Evolutionary conservation across 1,284 basidiomycete genomes (phyloP).

Genomic region (Irpex rosettiformis): DNA sequence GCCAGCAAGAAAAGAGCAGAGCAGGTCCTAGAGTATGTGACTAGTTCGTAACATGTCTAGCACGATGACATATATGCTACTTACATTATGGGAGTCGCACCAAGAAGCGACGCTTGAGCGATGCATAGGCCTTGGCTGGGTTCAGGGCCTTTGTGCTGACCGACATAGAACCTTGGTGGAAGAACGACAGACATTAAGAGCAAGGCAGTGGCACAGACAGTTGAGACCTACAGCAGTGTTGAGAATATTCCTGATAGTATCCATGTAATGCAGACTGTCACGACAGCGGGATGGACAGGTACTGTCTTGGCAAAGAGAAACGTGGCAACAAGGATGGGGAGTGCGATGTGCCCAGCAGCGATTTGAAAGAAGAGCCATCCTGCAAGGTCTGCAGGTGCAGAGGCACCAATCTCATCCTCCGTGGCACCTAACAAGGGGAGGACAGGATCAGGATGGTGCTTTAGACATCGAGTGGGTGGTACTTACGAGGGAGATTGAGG

Average conservation of each 20-base stretch:
- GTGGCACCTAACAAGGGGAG: conserved; percentile 15
- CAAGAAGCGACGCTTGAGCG: conserved; percentile 40
- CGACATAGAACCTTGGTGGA: conserved; percentile 29
- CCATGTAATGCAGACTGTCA: conserved; percentile 55
- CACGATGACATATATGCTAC: conserved; percentile 12
- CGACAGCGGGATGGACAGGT: conserved; percentile 41
- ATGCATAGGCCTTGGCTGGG: conserved; percentile 39
- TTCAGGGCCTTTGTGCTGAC: conserved; percentile 35
- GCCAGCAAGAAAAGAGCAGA: conserved; percentile 15
- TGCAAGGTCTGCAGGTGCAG: conserved; percentile 20
- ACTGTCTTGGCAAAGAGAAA: conserved; percentile 39
- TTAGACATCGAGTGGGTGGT: background rate
- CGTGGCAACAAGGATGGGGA: conserved; percentile 47
- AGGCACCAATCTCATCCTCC: conserved; percentile 16
- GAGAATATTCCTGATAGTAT: conserved; percentile 28
- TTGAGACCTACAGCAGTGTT: conserved; percentile 36
- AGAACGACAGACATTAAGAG: background rate
- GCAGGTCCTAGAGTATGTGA: conserved; percentile 4
- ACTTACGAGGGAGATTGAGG: conserved; percentile 5
- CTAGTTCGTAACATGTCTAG: background rate
- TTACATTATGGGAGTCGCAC: conserved; percentile 44
- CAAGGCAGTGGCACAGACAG: background rate
- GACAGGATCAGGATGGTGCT: background rate
- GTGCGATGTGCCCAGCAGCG: conserved; percentile 43
- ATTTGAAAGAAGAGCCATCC: conserved; percentile 46